Conservation (phyloP, 129 eudicot species). For the Apium graveolens region DNA sequence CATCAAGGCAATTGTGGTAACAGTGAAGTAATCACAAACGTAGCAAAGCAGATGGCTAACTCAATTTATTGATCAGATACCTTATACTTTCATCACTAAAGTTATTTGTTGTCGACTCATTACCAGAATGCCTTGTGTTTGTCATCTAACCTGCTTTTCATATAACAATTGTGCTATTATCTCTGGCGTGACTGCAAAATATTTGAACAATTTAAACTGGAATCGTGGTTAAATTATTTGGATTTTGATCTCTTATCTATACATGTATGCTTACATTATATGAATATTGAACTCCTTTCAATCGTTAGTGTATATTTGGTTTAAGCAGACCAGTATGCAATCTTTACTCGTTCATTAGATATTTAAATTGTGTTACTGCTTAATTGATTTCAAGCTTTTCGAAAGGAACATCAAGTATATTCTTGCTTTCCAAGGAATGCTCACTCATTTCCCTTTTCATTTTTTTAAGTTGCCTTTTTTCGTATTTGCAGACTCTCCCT, state of each 20-base stretch:
- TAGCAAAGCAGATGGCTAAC: neutral
- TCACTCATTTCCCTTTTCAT: neutral
- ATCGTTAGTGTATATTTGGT: neutral
- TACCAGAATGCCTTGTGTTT: neutral
- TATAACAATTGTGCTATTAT: neutral
- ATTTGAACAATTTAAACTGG: neutral
- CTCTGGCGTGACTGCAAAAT: neutral
- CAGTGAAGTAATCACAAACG: neutral
- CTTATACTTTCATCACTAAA: neutral
- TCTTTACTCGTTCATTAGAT: neutral
- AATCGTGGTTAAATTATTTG: neutral
- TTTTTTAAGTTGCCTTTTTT: neutral
- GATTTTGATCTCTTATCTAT: neutral
- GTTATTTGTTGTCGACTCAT: neutral
- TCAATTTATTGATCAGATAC: neutral
- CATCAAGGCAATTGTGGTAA: neutral
- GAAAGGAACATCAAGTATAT: neutral
- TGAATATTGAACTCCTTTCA: neutral
- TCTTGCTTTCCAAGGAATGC: neutral
- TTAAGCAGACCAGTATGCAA: neutral
- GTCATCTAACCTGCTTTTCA: neutral
- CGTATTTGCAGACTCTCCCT: conserved; percentile 15
- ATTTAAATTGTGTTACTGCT: neutral
- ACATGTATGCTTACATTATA: neutral
- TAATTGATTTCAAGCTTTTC: neutral